Evolutionary conservation across 441 rosid species (phyloP).

Genomic region (Adansonia grandidieri): DNA sequence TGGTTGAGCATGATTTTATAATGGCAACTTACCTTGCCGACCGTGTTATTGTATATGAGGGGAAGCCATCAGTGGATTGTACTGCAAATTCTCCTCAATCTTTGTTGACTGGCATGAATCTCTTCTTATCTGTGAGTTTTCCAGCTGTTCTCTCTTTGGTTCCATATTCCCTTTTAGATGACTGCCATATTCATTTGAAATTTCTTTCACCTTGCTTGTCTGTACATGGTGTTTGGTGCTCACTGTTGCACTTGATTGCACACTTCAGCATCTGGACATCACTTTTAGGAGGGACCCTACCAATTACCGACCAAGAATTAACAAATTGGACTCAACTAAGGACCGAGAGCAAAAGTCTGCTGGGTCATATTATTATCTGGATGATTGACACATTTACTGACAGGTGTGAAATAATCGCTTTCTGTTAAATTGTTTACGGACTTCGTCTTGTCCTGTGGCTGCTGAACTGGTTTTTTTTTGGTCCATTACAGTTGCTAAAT

Average conservation of each 20-base stretch:
- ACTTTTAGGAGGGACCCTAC: slow-evolving; percentile 97
- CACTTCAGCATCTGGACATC: slow-evolving; percentile 81
- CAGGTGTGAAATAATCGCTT: not conserved
- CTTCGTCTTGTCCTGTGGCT: not conserved
- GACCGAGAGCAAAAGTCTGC: slow-evolving; percentile 96
- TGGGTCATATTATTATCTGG: slow-evolving; percentile 90
- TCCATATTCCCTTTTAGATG: not conserved
- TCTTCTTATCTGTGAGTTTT: slow-evolving; percentile 85
- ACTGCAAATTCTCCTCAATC: slow-evolving; percentile 88
- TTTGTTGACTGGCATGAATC: slow-evolving; percentile 93
- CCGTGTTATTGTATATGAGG: slow-evolving; percentile 93
- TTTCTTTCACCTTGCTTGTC: not conserved
- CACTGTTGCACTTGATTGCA: slow-evolving; percentile 4
- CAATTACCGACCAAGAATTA: slow-evolving; percentile 89
- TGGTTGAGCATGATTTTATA: slow-evolving; percentile 96
- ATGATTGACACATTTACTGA: slow-evolving; percentile 49
- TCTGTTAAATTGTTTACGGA: not conserved
- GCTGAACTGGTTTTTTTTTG: not conserved
- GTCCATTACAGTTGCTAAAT: slow-evolving; percentile 17
- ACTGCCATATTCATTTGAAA: not conserved
- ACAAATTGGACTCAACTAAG: slow-evolving; percentile 89
- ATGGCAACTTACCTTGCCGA: slow-evolving; percentile 97
- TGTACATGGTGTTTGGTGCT: not conserved
- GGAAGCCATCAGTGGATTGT: slow-evolving; percentile 84
- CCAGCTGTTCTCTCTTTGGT: not conserved